Evolutionary conservation across 169 alveolate species (phyloP).

Genomic region (Toxoplasma gondii): DNA sequence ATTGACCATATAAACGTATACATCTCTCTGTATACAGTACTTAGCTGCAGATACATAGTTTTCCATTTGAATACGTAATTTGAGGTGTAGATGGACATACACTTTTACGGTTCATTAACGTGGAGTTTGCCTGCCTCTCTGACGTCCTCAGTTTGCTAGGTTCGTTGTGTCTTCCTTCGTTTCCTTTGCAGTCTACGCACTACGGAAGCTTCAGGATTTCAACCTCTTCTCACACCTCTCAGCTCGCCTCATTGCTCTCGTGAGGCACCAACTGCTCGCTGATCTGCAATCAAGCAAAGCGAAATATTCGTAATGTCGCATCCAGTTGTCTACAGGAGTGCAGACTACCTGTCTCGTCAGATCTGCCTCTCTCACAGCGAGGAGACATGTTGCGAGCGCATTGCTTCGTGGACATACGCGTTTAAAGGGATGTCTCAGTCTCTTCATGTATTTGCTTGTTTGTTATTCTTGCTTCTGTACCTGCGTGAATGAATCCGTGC

Average conservation of each 20-base stretch:
- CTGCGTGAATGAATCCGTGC: no score
- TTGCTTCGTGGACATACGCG: no score
- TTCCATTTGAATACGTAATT: background rate
- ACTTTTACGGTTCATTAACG: background rate
- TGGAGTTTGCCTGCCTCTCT: background rate
- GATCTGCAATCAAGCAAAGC: no score
- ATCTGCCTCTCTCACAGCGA: no score
- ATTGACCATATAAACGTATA: no score
- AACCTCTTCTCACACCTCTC: constrained; percentile 2
- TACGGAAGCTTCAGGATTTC: background rate
- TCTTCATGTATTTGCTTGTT: no score
- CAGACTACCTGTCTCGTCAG: no score
- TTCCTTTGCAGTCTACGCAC: background rate
- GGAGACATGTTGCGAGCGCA: no score
- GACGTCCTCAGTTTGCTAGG: background rate
- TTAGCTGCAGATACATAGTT: background rate
- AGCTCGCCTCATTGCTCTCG: constrained; percentile 6
- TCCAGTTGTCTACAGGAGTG: no score
- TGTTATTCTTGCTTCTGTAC: no score
- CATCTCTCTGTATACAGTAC: background rate
- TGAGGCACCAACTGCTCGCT: background rate
- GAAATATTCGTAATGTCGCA: no score
- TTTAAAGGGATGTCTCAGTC: no score
- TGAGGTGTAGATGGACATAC: background rate
- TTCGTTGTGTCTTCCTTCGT: background rate